Base-by-base conservation (phyloP, 805 yeast genomes). In the Candida jianshihensis region DNA sequence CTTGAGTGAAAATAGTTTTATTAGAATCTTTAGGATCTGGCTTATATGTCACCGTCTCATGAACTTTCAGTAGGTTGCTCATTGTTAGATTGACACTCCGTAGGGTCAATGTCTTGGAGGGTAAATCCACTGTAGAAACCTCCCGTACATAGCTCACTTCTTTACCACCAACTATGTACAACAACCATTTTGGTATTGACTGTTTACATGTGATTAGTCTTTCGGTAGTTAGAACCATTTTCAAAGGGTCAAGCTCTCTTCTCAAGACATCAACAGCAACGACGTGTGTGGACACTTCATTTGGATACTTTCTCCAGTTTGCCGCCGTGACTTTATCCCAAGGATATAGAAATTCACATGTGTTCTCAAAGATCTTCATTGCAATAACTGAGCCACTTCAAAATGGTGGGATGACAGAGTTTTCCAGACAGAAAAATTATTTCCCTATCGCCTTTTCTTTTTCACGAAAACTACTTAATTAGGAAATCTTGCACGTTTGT, bases 311-410 rank as follows among this genome's bases (percentile, higher is more conserved):
- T 46, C 75, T 78, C 98, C 98, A 90, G 60, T 89, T 88, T 35
- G 97, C 97, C 2, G 95, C 88, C 1, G 96, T 82, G 19, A 90
- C 95, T 49, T 83, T 87, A 19, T 83, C 95, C 97, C 97, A 90
- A 0, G 94, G 75, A 54, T 92, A 89, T 37, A 76, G 65, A 58
- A 87, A 90, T 29, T 61, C 66, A 56, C 83, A 90, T 15, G 68
- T 60, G 27, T 83, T 72, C 29, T 75, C 75, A 56, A 87, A 89
- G 32, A 90, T 66, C 59, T 81, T 86, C 98, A 90, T 90, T 33
- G 19, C 51, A 16, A 18, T 13, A 11, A 20, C 18, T 35, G 24
- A 26, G 25, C 19, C 24, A 33, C 14, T 18, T 21, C 11, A 21
- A 21, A 21, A 21, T 21, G 24, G 11, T 21, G 24, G 24, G 7